Conservation (phyloP, 352 stramenopile genomes). For the Globisporangium yorkense region DNA sequence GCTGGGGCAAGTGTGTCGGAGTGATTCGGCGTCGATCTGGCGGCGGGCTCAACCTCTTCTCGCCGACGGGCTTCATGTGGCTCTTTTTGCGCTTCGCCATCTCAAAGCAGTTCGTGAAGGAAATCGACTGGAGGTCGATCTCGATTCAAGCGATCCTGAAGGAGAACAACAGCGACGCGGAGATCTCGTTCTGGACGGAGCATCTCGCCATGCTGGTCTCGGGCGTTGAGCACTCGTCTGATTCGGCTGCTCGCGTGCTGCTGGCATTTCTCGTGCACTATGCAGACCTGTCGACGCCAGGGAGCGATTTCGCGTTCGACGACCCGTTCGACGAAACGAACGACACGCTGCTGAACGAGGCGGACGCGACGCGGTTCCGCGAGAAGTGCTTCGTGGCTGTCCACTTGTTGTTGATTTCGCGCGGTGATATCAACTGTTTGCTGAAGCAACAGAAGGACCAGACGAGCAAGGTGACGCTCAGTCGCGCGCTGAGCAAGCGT, state of each 20-base stretch:
- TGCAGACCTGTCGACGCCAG: slow-evolving; percentile 40
- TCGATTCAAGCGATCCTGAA: slow-evolving; percentile 27
- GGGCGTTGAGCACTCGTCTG: slow-evolving; percentile 16
- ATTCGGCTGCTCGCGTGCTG: slow-evolving; percentile 40
- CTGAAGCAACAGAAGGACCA: slow-evolving; percentile 45
- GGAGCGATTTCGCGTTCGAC: slow-evolving; percentile 39
- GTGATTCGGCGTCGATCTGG: slow-evolving; percentile 52
- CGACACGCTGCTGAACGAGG: slow-evolving; percentile 44
- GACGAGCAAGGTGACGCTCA: slow-evolving; percentile 61
- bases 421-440: slow-evolving; percentile 53
- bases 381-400: slow-evolving; percentile 59
- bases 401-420: slow-evolving; percentile 55
- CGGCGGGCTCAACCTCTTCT: slow-evolving; percentile 49
- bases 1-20: slow-evolving; percentile 65
- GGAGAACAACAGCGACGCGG: slow-evolving; percentile 39
- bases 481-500: slow-evolving; percentile 57
- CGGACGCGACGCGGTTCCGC: slow-evolving; percentile 40
- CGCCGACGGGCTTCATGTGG: slow-evolving; percentile 66
- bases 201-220: slow-evolving; percentile 38
- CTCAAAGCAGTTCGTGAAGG: slow-evolving; percentile 35
- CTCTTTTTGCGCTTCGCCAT: slow-evolving; percentile 66
- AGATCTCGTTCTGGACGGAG: slow-evolving; percentile 60
- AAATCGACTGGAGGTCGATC: slow-evolving; percentile 29
- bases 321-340: slow-evolving; percentile 62
- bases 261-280: slow-evolving; percentile 55